Percentiles rank a stretch among this genome's conserved stretches.
Conservation (phyloP, 2,329 filamentous ascomycete genomes). For the Cladophialophora bantiana region DNA sequence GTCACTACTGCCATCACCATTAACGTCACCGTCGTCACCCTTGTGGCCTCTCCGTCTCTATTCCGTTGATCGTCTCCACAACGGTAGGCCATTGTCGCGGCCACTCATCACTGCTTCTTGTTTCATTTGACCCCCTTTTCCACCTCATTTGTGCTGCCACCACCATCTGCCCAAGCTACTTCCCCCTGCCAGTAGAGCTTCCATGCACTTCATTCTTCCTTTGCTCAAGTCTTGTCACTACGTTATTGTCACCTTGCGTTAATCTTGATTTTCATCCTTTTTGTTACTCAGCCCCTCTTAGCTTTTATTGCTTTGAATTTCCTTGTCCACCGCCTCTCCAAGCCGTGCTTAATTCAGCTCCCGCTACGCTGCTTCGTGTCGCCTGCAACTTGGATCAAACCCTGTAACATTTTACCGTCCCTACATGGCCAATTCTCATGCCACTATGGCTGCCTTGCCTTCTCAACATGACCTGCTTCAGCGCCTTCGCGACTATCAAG, state of each 20-base stretch:
- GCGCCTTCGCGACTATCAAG: slow-evolving; percentile 24
- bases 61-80: no score
- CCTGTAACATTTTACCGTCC: background rate
- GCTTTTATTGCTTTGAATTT: background rate
- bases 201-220: background rate
- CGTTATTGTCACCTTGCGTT: background rate
- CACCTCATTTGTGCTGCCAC: background rate
- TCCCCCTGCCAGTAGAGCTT: background rate
- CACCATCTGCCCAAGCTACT: background rate
- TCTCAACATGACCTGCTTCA: slow-evolving; percentile 20
- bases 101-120: no score
- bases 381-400: background rate
- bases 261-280: background rate
- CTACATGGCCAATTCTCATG: background rate
- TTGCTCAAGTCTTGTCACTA: background rate
- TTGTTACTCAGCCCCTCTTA: background rate
- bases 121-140: no score
- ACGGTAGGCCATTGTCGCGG: no score
- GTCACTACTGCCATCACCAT: no score
- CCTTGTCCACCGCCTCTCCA: background rate
- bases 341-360: background rate
- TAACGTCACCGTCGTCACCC: no score
- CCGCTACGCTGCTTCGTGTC: background rate
- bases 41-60: no score
- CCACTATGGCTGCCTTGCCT: slow-evolving; percentile 19